phyloP scores from a whole-genome alignment of 176 grass and related monocot species.

The Oryza glaberrima region DNA sequence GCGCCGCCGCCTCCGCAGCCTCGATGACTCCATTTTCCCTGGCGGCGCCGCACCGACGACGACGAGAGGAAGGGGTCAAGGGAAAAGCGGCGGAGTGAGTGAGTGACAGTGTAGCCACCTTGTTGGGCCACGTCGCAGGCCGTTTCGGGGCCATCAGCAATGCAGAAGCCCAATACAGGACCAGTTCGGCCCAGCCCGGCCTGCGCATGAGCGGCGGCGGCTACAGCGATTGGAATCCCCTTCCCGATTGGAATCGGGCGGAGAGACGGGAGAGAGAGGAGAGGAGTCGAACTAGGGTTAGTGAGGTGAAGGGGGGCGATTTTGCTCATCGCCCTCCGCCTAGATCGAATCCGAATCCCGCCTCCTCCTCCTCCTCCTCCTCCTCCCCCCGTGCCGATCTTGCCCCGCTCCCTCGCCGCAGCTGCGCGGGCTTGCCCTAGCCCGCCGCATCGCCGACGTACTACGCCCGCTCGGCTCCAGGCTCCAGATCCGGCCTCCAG shows the following conservation, averaged over 20 bases:
- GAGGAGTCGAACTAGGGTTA: background rate
- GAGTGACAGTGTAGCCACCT: too few species aligned
- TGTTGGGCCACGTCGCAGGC: too few species aligned
- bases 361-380: background rate
- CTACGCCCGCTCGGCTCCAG: background rate
- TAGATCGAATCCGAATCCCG: background rate
- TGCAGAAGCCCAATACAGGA: background rate
- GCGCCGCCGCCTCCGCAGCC: too few species aligned
- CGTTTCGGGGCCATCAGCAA: background rate
- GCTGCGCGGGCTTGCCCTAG: background rate
- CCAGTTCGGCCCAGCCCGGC: background rate
- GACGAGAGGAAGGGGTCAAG: too few species aligned
- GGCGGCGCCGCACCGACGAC: too few species aligned
- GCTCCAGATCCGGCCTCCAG: background rate
- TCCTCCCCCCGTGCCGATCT: background rate
- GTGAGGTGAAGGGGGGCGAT: background rate
- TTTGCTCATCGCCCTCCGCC: background rate
- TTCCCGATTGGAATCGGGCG: too few species aligned
- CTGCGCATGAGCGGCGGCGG: background rate
- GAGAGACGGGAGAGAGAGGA: background rate
- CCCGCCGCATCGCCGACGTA: background rate
- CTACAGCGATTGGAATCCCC: too few species aligned
- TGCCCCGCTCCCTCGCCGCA: background rate
- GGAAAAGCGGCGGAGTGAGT: too few species aligned
- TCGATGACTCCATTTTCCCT: too few species aligned